Conservation (phyloP, 1,284 basidiomycete genomes). For the Salmacisia buchloeana region DNA sequence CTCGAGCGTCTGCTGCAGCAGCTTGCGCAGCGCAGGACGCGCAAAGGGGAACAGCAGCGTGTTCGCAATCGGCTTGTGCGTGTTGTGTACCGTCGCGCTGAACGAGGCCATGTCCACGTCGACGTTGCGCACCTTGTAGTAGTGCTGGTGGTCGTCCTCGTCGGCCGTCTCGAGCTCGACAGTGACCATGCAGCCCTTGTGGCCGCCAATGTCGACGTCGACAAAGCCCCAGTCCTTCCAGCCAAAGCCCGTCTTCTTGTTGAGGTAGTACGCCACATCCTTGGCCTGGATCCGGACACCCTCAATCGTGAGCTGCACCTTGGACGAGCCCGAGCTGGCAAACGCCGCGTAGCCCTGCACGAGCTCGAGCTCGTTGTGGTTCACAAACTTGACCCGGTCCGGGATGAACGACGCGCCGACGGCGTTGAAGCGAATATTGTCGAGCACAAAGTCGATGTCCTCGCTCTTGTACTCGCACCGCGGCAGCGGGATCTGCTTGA, state of each 20-base stretch:
- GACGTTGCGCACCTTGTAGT: constrained; percentile 55
- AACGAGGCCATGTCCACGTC: constrained; percentile 52
- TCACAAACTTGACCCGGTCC: constrained; percentile 53
- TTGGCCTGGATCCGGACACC: constrained; percentile 53
- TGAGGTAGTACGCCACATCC: constrained; percentile 54
- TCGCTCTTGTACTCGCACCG: constrained; percentile 54
- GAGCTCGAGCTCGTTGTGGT: constrained; percentile 53
- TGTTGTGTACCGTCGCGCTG: constrained; percentile 36
- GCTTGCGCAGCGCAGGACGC: constrained; percentile 25
- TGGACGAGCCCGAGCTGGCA: constrained; percentile 52
- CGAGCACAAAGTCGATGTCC: constrained; percentile 53
- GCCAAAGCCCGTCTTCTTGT: constrained; percentile 49
- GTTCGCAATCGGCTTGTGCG: constrained; percentile 41
- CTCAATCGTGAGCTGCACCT: constrained; percentile 52
- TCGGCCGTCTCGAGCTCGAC: constrained; percentile 54
- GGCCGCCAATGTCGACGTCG: constrained; percentile 52
- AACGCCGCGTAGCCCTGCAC: constrained; percentile 53
- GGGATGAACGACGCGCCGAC: constrained; percentile 54
- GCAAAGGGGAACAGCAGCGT: constrained; percentile 45
- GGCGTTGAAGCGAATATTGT: constrained; percentile 50
- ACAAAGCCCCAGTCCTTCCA: constrained; percentile 55
- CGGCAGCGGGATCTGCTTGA: constrained; percentile 54
- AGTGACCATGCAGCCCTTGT: constrained; percentile 53
- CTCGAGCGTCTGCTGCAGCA: constrained; percentile 50
- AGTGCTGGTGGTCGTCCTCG: constrained; percentile 53